Base-by-base conservation (phyloP, 2,329 filamentous ascomycete genomes). In the Fusarium veterinarium region DNA sequence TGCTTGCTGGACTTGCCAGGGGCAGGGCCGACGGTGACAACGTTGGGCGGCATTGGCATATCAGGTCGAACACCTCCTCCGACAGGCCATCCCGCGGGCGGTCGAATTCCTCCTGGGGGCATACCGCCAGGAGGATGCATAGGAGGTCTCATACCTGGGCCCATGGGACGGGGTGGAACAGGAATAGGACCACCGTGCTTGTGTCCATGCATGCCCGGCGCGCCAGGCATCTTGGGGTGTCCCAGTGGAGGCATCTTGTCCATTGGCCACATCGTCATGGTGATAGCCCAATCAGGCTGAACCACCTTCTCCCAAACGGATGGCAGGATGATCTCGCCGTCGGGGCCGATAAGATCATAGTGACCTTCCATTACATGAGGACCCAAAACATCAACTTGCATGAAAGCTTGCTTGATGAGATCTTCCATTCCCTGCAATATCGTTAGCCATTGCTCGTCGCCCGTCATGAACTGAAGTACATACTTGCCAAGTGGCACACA, bases 401-500 rank as follows among this genome's bases (percentile, higher is more conserved):
- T 80, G 79, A 96, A 96, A 23, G 93, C 93, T 83, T 95, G 93
- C 78, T 92, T 92, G 80, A 96, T 95, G 41, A 96, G 87, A 51
- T 94, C 91, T 80, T 95, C 93, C 93, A 96, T 95, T 23, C 93
- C 93, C 92, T 95, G 74, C 23, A 38, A 64, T 31, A 52, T 49
- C 37, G 69, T 82, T 73, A 82, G 75, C 38, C 71, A 42, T 16
- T 28, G 30, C 17, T 25, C n/a, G 10, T 25, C 25, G 37, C 3
- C 16, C 8, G 19, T 17, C 30, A 19, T 23, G 23, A 30, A 41
- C 12, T 45, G 17, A 17, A 31, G 20, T 60, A 88, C 90, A 80
- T 89, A 95, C 93, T 84, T 87, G 85, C 94, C 94, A 97, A 6
- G 91, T 96, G 77, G 91, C 90, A 81, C 95, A 97, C 35, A 97